Evolutionary conservation across 805 yeast species (phyloP).

Genomic region (Candida glaebosa): DNA sequence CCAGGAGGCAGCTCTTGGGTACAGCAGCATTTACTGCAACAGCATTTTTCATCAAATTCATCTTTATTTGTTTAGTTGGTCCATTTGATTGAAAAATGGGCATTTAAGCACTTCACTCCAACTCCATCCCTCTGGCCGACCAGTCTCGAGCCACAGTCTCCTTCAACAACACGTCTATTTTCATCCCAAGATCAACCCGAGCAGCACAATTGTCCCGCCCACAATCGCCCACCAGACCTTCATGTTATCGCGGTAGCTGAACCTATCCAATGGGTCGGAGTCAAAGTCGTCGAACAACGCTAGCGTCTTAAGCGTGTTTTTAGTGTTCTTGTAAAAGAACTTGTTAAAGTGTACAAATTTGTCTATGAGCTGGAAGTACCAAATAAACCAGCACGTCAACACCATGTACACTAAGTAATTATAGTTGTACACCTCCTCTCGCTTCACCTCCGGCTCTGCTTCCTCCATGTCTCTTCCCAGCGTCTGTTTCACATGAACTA

Average conservation of each 20-base stretch:
- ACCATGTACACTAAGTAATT: neutral
- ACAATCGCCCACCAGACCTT: conserved; percentile 18
- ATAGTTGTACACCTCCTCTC: neutral
- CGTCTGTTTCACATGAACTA: too few relatives aligned
- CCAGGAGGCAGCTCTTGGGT: too few relatives aligned
- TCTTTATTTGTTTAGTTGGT: too few relatives aligned
- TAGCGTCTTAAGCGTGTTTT: neutral
- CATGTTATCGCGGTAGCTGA: conserved; percentile 19
- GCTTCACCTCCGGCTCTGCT: neutral
- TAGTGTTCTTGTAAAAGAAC: neutral
- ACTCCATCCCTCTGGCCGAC: too few relatives aligned
- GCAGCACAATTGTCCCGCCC: conserved; percentile 4
- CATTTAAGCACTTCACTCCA: too few relatives aligned
- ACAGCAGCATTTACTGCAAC: too few relatives aligned
- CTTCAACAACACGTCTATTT: too few relatives aligned
- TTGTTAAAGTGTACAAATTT: neutral
- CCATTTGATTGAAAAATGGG: too few relatives aligned
- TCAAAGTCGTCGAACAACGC: conserved; percentile 18
- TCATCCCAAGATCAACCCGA: neutral
- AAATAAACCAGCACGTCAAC: neutral
- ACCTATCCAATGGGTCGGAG: conserved; percentile 28
- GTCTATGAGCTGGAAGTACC: neutral
- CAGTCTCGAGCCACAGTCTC: too few relatives aligned
- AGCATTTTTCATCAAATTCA: too few relatives aligned
- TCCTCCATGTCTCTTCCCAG: neutral